Conservation (phyloP, 768 basidiomycete species). For the Mycena olivaceomarginata region DNA sequence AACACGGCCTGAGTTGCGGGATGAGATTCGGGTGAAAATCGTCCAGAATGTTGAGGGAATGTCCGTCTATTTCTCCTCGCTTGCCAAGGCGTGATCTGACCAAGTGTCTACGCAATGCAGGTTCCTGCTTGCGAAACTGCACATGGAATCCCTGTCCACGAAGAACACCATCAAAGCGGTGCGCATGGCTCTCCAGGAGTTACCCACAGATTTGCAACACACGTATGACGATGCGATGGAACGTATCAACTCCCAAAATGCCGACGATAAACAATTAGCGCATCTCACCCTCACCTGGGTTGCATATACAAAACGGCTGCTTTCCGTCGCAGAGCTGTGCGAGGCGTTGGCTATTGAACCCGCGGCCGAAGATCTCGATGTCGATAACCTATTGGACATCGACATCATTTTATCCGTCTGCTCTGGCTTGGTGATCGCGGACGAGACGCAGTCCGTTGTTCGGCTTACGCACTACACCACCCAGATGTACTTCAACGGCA, state of each 20-base stretch:
- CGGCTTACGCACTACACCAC: constrained; percentile 13
- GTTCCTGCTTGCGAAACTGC: constrained; percentile 33
- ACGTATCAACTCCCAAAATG: constrained; percentile 9
- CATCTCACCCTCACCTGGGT: background rate
- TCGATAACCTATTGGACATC: constrained; percentile 13
- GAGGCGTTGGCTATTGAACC: constrained; percentile 15
- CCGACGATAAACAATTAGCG: constrained; percentile 16
- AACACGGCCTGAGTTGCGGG: constrained; percentile 7
- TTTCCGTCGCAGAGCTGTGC: constrained; percentile 5
- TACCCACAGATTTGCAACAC: constrained; percentile 2
- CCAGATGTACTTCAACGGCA: constrained; percentile 8
- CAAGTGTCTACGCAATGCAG: background rate
- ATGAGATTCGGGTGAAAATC: background rate
- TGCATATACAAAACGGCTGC: background rate
- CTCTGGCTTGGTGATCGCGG: constrained; percentile 10
- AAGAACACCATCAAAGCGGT: constrained; percentile 15
- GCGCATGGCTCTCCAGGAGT: background rate
- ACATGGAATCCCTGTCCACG: constrained; percentile 2
- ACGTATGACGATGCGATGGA: constrained; percentile 24
- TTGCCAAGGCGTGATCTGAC: background rate
- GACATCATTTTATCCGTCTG: constrained; percentile 16
- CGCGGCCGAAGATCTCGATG: background rate
- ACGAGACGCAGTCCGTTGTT: constrained; percentile 1
- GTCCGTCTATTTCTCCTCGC: background rate
- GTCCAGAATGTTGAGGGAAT: constrained; percentile 13